These are phyloP conservation scores for Cladosporium cucumerinum DNA, from an alignment of 2,329 filamentous ascomycete species.

Conservation along the genomic window DNA sequence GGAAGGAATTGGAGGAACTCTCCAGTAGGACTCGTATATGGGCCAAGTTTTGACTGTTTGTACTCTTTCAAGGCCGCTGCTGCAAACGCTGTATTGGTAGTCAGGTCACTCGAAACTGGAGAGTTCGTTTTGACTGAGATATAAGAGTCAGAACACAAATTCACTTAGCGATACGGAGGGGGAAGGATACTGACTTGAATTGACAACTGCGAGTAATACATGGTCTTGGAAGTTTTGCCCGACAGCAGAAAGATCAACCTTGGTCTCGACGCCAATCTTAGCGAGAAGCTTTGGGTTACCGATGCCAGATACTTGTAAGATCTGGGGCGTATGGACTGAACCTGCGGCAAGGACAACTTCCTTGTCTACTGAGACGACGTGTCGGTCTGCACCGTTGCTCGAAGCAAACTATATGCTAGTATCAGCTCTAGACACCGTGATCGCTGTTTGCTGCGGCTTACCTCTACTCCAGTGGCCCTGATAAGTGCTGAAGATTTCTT, in stretches of 20 bases:
- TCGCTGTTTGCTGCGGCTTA: conserved; percentile 19
- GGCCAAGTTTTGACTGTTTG: conserved; percentile 12
- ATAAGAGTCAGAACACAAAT: neutral
- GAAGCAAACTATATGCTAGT: conserved; percentile 14
- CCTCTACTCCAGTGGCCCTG: conserved; percentile 15
- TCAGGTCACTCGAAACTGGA: neutral
- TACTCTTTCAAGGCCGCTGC: conserved; percentile 16
- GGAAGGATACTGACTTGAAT: neutral
- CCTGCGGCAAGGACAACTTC: conserved; percentile 42
- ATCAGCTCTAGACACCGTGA: neutral
- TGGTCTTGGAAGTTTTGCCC: conserved; percentile 62
- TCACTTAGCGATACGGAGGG: neutral
- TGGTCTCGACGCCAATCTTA: conserved; percentile 52
- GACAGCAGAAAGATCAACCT: conserved; percentile 56
- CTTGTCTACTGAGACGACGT: conserved; percentile 25
- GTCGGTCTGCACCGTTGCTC: neutral
- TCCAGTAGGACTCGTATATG: conserved; percentile 10
- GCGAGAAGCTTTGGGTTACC: conserved; percentile 55
- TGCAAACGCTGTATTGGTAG: conserved; percentile 16
- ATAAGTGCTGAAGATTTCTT: conserved; percentile 25
- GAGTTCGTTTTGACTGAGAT: neutral
- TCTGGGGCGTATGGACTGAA: conserved; percentile 40
- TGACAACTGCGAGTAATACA: conserved; percentile 18
- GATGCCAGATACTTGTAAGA: conserved; percentile 57
- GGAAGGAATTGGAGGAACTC: conserved; percentile 9